Evolutionary conservation across 805 yeast genomes (phyloP).

Genomic region (Wickerhamiella lipophila): DNA sequence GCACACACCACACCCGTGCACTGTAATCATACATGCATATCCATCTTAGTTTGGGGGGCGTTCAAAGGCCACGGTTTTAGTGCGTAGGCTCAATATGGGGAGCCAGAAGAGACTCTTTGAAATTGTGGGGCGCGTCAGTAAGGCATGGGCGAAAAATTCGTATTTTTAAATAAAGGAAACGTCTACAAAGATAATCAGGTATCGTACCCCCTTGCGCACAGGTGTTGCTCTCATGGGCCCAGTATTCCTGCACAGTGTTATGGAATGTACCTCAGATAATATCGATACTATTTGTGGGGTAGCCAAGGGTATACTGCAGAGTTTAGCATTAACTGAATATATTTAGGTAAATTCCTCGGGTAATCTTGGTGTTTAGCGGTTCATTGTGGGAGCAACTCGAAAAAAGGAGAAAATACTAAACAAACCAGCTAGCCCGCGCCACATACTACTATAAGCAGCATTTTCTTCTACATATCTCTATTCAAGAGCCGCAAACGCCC

Average conservation of each 20-base stretch:
- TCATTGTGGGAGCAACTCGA: too few species aligned
- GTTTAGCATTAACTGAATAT: background rate
- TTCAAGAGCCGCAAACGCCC: too few species aligned
- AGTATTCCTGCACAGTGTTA: background rate
- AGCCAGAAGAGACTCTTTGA: background rate
- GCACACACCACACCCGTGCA: too few species aligned
- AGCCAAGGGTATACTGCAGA: background rate
- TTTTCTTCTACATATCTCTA: too few species aligned
- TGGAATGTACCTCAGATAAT: background rate
- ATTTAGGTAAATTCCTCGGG: background rate
- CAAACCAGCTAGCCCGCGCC: too few species aligned
- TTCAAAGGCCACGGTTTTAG: background rate
- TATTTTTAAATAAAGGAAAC: background rate
- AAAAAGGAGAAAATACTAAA: too few species aligned
- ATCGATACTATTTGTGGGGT: background rate
- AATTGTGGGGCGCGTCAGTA: background rate
- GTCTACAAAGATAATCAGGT: background rate
- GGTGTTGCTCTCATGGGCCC: background rate
- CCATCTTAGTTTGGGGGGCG: background rate
- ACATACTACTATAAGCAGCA: too few species aligned
- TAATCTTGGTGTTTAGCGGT: background rate
- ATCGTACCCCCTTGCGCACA: background rate
- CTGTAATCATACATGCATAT: constrained; percentile 3
- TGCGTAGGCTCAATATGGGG: background rate
- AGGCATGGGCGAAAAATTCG: background rate